These are phyloP conservation scores for Blumeria hordei DNA, from an alignment of 2,329 filamentous ascomycete species.

Conservation along the genomic window DNA sequence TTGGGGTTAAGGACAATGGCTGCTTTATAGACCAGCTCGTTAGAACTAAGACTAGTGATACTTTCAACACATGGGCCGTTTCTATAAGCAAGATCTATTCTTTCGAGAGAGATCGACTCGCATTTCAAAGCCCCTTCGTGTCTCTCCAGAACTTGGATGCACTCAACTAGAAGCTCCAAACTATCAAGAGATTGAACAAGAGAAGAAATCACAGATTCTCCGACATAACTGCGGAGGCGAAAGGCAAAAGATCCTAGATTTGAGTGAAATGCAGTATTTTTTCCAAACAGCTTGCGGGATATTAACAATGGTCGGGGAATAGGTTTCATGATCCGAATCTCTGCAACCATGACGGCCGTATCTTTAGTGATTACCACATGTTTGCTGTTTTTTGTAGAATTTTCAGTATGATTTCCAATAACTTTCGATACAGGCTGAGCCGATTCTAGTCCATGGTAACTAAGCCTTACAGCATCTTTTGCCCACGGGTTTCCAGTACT, in stretches of 20 bases:
- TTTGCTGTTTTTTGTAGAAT: not conserved
- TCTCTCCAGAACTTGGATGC: slow-evolving; percentile 38
- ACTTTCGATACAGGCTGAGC: not conserved
- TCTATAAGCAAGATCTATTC: slow-evolving; percentile 46
- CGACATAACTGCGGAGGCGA: slow-evolving; percentile 12
- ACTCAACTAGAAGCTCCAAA: slow-evolving; percentile 48
- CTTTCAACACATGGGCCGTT: slow-evolving; percentile 4
- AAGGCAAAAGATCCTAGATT: slow-evolving; percentile 12
- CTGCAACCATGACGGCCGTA: slow-evolving; percentile 11
- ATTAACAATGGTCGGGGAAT: slow-evolving; percentile 8
- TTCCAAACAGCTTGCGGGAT: slow-evolving; percentile 13
- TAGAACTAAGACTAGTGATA: slow-evolving; percentile 5
- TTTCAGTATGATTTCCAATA: not conserved
- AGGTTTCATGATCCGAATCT: slow-evolving; percentile 13
- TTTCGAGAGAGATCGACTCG: slow-evolving; percentile 33
- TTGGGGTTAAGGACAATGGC: slow-evolving; percentile 30
- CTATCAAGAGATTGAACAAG: slow-evolving; percentile 18
- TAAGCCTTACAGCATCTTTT: slow-evolving; percentile 30
- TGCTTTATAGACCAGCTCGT: slow-evolving; percentile 22
- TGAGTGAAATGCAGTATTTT: slow-evolving; percentile 14
- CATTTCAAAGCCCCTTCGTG: slow-evolving; percentile 29
- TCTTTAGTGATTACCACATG: not conserved
- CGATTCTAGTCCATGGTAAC: slow-evolving; percentile 19
- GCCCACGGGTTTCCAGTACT: slow-evolving; percentile 24
- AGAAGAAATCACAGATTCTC: slow-evolving; percentile 11